These are phyloP conservation scores for Turritis glabra DNA, from an alignment of 345 rosid species.

Conservation along the genomic window DNA sequence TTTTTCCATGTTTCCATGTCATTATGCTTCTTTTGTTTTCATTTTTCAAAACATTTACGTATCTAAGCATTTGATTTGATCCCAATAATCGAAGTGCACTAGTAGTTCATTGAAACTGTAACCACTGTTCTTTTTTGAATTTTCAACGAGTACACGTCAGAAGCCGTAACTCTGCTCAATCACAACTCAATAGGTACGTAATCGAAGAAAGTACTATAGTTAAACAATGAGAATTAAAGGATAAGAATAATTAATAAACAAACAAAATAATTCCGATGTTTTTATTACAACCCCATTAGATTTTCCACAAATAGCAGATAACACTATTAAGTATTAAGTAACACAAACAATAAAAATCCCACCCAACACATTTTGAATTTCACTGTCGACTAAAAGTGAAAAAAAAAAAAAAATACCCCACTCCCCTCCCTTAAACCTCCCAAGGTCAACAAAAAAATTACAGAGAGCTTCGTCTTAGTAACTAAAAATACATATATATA, in stretches of 20 bases:
- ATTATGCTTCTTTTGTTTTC: conserved; percentile 1
- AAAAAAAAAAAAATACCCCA: conserved; percentile 1
- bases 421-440: conserved; percentile 14
- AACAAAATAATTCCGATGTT: conserved; percentile 20
- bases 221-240: neutral
- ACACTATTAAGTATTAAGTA: conserved; percentile 17
- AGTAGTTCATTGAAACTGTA: neutral
- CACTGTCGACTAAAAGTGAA: conserved; percentile 1
- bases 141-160: conserved; percentile 1
- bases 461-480: conserved; percentile 25
- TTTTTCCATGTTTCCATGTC: conserved; percentile 32
- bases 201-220: neutral
- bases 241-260: neutral
- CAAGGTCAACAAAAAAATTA: conserved; percentile 36
- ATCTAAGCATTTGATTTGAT: conserved; percentile 5
- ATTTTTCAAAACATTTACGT: neutral
- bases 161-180: neutral
- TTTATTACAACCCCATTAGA: conserved; percentile 36
- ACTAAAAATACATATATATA: conserved; percentile 4
- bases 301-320: conserved; percentile 3
- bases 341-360: conserved; percentile 26
- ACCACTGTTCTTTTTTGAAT: neutral
- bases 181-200: neutral
- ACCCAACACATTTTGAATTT: conserved; percentile 28
- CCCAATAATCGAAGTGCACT: conserved; percentile 17